These are phyloP conservation scores for Suillus weaverae DNA, from an alignment of 768 basidiomycete species.

Conservation along the genomic window DNA sequence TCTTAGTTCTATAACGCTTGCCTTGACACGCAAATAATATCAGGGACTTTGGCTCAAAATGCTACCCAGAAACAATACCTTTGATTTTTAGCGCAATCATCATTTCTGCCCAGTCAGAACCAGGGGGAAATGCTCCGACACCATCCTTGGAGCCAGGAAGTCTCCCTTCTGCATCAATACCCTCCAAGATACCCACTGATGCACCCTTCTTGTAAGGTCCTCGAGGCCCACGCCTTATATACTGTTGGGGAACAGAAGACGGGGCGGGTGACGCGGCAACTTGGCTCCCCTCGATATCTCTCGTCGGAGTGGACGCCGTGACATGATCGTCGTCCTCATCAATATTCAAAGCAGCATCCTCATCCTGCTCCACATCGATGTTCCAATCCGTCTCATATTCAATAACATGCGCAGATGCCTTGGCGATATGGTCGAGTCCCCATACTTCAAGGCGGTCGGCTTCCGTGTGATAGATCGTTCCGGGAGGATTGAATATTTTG, in stretches of 20 bases:
- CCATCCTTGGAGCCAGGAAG: constrained; percentile 80
- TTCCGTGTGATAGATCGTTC: constrained; percentile 71
- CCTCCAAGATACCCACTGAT: constrained; percentile 41
- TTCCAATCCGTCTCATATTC: constrained; percentile 86
- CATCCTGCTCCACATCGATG: constrained; percentile 74
- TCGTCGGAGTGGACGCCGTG: constrained; percentile 39
- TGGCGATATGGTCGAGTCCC: constrained; percentile 73
- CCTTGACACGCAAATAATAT: constrained; percentile 38
- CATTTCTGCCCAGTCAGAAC: constrained; percentile 67
- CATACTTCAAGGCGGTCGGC: constrained; percentile 70
- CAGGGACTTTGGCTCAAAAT: background rate
- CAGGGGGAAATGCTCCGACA: constrained; percentile 67
- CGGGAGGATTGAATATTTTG: constrained; percentile 74
- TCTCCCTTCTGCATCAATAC: constrained; percentile 67
- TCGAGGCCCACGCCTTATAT: constrained; percentile 44
- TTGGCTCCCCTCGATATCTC: constrained; percentile 46
- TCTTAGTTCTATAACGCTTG: constrained; percentile 79
- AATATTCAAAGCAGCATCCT: constrained; percentile 34
- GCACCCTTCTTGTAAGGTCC: constrained; percentile 55
- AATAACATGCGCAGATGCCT: constrained; percentile 70
- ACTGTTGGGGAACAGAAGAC: constrained; percentile 32
- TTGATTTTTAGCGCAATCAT: constrained; percentile 77
- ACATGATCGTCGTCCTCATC: constrained; percentile 33
- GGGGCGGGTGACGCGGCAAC: constrained; percentile 49
- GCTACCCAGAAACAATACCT: constrained; percentile 39